Base-by-base conservation (phyloP, 2,329 filamentous ascomycete genomes). In the Hyphodiscus sp. region DNA sequence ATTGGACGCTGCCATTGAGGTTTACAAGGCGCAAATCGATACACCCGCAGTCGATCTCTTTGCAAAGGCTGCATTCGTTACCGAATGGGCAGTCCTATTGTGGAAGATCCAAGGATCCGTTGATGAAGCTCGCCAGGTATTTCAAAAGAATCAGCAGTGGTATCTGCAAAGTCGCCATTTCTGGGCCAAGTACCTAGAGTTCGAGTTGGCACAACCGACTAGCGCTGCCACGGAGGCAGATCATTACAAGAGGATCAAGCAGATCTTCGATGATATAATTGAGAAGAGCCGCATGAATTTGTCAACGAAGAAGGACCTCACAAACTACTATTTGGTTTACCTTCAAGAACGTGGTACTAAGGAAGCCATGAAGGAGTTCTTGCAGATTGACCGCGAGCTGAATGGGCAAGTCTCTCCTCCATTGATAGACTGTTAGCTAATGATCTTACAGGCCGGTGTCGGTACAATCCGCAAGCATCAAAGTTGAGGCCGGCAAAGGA, bases 111-210 rank as follows among this genome's bases (percentile, higher is more conserved):
- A 92, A 74, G 88, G 89, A 16, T 86, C 85, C 0, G 76, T 83
- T 0, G 85, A 89, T 10, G 89, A 92, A 64, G 91, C 91, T 41
- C 87, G 94, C 26, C 81, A 86, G 50, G 82, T 96, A 0, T 97
- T 92, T 73, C 74, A 83, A 57, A 87, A 86, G 70, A 92, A 96
- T 63, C 79, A 87, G 52, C 84, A 91, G 67, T 89, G 84, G 77
- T 96, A 95, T 68, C 78, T 85, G 1, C 89, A 94, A 67, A 96
- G 91, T 69, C 81, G 84, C 33, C 77, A 88, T 44, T 97, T 97
- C 76, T 99, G 94, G 92, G 78, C 84, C 62, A 88, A 82, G 65
- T 97, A 91, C 76, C 80, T 97, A 51, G 76, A 86, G 54, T 96
- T 99, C 66, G 94, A 99, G 73, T 76, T 95, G 47, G 83, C 88